Evolutionary conservation across 108 stramenopile genomes (phyloP), one percentile per base, ranked within the genome.

Genomic region (Cyclotella baltica): DNA sequence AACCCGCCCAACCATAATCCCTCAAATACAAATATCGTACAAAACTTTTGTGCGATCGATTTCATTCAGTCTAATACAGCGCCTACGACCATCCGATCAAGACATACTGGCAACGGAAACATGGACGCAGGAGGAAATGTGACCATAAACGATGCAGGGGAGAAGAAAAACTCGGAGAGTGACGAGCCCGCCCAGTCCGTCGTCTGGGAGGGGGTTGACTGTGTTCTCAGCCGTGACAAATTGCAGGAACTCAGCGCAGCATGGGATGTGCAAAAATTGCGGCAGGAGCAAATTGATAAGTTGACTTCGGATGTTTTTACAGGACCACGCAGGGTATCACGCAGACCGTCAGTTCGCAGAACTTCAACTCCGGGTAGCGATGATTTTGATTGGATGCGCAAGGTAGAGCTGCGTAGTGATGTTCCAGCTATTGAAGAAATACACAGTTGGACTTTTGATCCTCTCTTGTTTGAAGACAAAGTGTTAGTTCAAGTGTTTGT

Each of bases 401-500:
- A 79, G 43, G 33, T 74, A 19, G 63, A 74, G 18, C 78, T 74
- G 2, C 72, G 78, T 2, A 55, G 50, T 23, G 76, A 68, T 50
- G 34, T 76, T 25, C 76, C 76, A 31, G 25, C 20, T 22, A 75
- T 75, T 31, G 73, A 75, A 13, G 79, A 80, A 75, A 59, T 80
- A 35, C 53, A 13, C 30, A 22, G 53, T 33, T 84, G 83, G 83
- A 18, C 64, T 11, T 84, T 84, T 46, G 83, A 84, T 59, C 73
- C 73, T 1, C 67, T 84, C 20, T 11, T 25, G 28, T 80, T 68
- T 69, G 72, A 80, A 28, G 70, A 75, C 5, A 43, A 56, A 19
- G 52, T 48, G 25, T 62, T 84, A 11, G 51, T 84, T 1, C 23
- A 65, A 37, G 67, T 57, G 25, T 74, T 74, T 47, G 10, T 67